Percentiles rank a stretch among this genome's conserved stretches.
phyloP scores from a whole-genome alignment of 495 filamentous ascomycete genomes.

The Lasiosphaeriaceae sp. region DNA sequence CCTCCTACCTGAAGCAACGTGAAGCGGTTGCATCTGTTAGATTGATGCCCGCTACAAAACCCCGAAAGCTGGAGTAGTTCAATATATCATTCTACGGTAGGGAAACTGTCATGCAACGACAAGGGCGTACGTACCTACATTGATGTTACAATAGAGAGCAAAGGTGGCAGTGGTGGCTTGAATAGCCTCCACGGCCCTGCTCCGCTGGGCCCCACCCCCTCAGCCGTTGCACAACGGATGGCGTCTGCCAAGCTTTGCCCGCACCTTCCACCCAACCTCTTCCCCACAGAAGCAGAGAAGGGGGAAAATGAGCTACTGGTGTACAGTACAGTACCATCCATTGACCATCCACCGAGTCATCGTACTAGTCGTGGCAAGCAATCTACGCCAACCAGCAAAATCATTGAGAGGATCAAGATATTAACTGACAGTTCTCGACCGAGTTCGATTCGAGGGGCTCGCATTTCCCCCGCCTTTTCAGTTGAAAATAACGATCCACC shows the following conservation, averaged over 20 bases:
- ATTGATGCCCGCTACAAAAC: neutral
- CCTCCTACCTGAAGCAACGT: neutral
- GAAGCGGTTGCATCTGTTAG: slow-evolving; percentile 4
- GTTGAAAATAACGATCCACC: neutral
- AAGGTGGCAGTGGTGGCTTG: slow-evolving; percentile 13
- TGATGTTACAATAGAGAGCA: slow-evolving; percentile 1
- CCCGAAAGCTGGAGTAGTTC: neutral
- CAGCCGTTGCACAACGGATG: no score
- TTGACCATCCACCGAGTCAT: slow-evolving; percentile 10
- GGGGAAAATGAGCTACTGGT: slow-evolving; percentile 12
- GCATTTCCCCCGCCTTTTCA: neutral
- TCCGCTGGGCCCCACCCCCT: neutral
- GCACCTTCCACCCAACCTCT: neutral
- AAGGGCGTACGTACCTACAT: neutral
- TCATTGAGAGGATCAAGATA: slow-evolving; percentile 19
- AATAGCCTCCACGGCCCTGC: slow-evolving; percentile 15
- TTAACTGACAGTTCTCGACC: slow-evolving; percentile 20
- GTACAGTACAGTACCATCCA: no score
- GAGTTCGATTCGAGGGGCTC: neutral
- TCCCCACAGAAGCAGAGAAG: slow-evolving; percentile 11
- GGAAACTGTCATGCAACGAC: neutral
- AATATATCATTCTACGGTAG: slow-evolving; percentile 7
- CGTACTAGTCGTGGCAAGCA: slow-evolving; percentile 3
- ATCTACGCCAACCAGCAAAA: slow-evolving; percentile 22
- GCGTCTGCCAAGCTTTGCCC: neutral